Evolutionary conservation across 257 asterid species (phyloP).

Genomic region (Perilla frutescens): DNA sequence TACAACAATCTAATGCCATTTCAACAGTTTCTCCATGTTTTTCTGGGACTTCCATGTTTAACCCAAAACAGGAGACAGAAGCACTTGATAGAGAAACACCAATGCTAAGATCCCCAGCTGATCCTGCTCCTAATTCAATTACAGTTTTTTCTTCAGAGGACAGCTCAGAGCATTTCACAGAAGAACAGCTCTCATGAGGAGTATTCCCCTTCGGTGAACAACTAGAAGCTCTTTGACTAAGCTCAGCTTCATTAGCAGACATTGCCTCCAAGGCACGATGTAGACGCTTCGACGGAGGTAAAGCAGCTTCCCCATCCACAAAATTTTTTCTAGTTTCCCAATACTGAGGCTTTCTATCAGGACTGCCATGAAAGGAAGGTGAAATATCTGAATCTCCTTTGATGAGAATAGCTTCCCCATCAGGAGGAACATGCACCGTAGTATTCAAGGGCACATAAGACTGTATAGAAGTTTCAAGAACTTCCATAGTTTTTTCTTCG

Average conservation of each 20-base stretch:
- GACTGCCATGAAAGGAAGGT: conserved; percentile 45
- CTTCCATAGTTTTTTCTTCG: conserved; percentile 50
- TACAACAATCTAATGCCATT: conserved; percentile 37
- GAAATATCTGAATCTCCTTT: conserved; percentile 40
- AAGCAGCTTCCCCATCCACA: conserved; percentile 86
- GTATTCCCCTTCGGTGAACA: conserved; percentile 35
- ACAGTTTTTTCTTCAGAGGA: conserved; percentile 33
- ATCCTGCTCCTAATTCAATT: conserved; percentile 40
- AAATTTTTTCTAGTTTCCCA: conserved; percentile 59
- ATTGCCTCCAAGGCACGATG: conserved; percentile 98
- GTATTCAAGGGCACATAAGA: conserved; percentile 37
- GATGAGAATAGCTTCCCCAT: conserved; percentile 36
- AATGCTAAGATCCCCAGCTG: conserved; percentile 34
- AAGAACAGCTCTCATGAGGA: conserved; percentile 36
- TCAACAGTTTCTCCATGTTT: conserved; percentile 34
- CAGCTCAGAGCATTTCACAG: conserved; percentile 41
- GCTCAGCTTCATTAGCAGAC: conserved; percentile 95
- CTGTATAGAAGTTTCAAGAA: conserved; percentile 46
- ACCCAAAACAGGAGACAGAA: conserved; percentile 36
- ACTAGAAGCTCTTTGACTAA: conserved; percentile 47
- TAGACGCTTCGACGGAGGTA: conserved; percentile 95
- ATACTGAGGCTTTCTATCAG: conserved; percentile 47
- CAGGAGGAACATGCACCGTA: conserved; percentile 47
- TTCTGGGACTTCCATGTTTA: conserved; percentile 36
- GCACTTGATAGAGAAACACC: conserved; percentile 43